Base-by-base conservation (phyloP, 495 filamentous ascomycete genomes). In the Tuber aestivum region DNA sequence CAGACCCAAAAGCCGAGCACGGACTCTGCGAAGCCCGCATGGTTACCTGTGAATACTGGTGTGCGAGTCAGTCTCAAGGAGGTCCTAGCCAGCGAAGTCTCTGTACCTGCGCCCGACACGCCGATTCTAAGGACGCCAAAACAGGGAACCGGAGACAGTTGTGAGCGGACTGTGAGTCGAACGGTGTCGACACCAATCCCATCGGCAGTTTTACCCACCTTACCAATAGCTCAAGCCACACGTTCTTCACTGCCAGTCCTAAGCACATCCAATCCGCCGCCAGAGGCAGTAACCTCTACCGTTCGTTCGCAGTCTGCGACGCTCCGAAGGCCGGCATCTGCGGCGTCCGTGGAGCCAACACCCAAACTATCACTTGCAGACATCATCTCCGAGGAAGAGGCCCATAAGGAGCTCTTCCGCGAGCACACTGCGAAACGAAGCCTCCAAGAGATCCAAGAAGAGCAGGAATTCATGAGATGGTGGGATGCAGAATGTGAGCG, bases 401-500 rank as follows among this genome's bases (percentile, higher is more conserved):
- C 89, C 10, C 94, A 97, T 77, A 95, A 97, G 80, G 89, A 94
- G 75, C 87, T 89, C 71, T 89, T 95, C 76, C 90, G 88, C 61
- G 94, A 97, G 84, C 93, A 93, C n/a, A 89, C 87, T 0, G 91
- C 92, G 3, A 97, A 96, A 83, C 88, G 95, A 65, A 94, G 91
- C 75, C 84, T 99, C 61, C 89, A 95, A 81, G 95, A 98, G 61
- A 99, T 99, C 78, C 96, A 99, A 82, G 89, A 92, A 71, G 95
- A 99, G 83, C 95, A 99, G 83, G 93, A 94, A 45, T 99, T 99
- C 84, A 92, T 97, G 83, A 91, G 95, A 82, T 99, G 96, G 95
- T 99, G 95, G 95, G 94, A 98, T 77, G 89, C 91, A 74, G 95
- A 99, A 83, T 94, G 92, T 82, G 88, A 88, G 78, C 88, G 92